A percentile compares a stretch with the other conserved stretches of the same genome.
phyloP scores from a whole-genome alignment of 345 rosid species.

The Acer yangbiense region DNA sequence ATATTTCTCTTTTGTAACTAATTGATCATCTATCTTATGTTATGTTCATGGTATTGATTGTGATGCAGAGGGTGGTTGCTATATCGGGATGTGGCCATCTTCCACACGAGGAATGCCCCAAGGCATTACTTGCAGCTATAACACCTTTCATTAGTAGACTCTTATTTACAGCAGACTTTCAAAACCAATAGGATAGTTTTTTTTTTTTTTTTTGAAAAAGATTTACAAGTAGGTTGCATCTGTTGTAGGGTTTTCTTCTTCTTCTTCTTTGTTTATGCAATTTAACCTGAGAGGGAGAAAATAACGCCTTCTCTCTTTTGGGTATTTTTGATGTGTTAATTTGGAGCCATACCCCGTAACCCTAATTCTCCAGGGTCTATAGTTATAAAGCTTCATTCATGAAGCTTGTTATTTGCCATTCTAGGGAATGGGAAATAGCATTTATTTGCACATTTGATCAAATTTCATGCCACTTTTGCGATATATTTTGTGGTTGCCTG shows the following conservation, averaged over 20 bases:
- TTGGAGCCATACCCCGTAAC: conserved; percentile 18
- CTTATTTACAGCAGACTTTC: conserved; percentile 47
- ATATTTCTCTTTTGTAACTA: background rate
- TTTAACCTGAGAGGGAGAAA: conserved; percentile 32
- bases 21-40: background rate
- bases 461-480: background rate
- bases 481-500: too few species aligned
- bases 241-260: conserved; percentile 20
- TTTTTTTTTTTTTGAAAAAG: background rate
- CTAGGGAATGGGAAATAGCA: conserved; percentile 27
- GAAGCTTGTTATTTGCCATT: conserved; percentile 18
- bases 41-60: background rate
- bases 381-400: conserved; percentile 23
- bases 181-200: conserved; percentile 41
- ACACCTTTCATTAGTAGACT: conserved; percentile 79
- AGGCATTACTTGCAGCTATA: conserved; percentile 84
- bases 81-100: conserved; percentile 97
- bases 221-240: conserved; percentile 25
- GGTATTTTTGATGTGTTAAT: conserved; percentile 40
- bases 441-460: conserved; percentile 30
- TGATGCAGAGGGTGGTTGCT: conserved; percentile 85
- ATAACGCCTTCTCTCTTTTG: conserved; percentile 26
- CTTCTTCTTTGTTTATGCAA: conserved; percentile 10
- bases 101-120: conserved; percentile 97
- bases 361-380: conserved; percentile 30